Evolutionary conservation across 2,329 filamentous ascomycete species (phyloP), one percentile per base, ranked within the genome.

Genomic region (Arthrobotrys entomopaga): DNA sequence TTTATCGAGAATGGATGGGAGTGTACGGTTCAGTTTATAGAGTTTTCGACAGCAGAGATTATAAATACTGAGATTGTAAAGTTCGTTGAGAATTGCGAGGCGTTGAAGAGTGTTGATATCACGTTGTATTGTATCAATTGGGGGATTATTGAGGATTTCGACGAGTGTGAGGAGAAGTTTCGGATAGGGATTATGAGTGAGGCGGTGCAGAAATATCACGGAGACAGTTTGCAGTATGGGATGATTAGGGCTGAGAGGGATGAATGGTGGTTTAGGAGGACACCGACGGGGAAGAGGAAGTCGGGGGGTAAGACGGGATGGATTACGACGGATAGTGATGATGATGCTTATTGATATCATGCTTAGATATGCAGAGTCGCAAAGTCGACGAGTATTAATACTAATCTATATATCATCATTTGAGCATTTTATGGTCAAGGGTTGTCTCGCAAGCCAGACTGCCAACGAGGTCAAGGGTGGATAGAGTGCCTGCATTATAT

Each of bases 191-290:
- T 46, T 13, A 57, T 66, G 24, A 26, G 22, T 15, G n/a, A 40
- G 42, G 69, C 46, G n/a, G 43, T 73, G 26, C 13, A 52, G 48
- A 19, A 59, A 15, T 22, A 46, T 19, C 69, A 73, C 63, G 49
- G 46, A 19, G 42, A 57, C 4, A 66, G 56, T 0, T 63, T 73
- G 49, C 48, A 26, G 26, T n/a, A 61, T 26, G 69, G 34, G 16
- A 26, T 43, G 19, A 19, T 73, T n/a, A 46, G 65, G 5, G 50
- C 52, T 11, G 63, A 73, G 40, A 63, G 69, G 49, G 40, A 73
- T 57, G 65, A 66, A 24, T 73, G 69, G 69, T 73, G 63, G 61
- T 73, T 56, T 61, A 61, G 43, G 20, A 66, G 24, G 61, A 61
- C 13, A 1, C 15, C 13, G 42, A 40, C 38, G n/a, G 42, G 42